Evolutionary conservation across 768 basidiomycete genomes (phyloP), one percentile per base, ranked within the genome.

Genomic region (Mycena floridula): DNA sequence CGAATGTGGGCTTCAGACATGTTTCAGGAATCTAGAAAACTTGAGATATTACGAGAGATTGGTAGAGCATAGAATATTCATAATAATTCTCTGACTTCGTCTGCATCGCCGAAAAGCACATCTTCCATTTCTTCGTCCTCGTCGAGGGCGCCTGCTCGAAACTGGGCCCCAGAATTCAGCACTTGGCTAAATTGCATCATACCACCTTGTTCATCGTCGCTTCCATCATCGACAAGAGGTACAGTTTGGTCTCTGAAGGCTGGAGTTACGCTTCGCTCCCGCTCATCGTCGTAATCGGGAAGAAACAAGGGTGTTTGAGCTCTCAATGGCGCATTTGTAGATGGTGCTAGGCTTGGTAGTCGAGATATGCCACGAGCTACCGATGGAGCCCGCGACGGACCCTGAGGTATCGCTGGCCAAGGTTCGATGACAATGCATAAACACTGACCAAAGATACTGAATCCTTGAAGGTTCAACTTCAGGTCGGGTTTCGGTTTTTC

Each of bases 361-460:
- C 66, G 54, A 23, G 56, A 46, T 4, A 50, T 51, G 35, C 53
- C 25, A 40, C 40, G 47, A 18, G 52, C 42, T 5, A 58, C 42
- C 5, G 59, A 55, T 11, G 55, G 61, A n/a, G 49, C 61, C 51
- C 43, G 59, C 4, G 71, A 63, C 13, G 57, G 60, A 11, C 57
- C 56, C 28, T 60, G 65, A 2, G 65, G 73, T 27, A 79, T 56
- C 12, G 76, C 64, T 4, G 85, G 82, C 72, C 80, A 89, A 13
- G 89, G 90, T 58, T 92, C 89, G 13, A 90, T 80, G 20, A 92
- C 82, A 26, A 92, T 73, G 56, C 85, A 89, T 15, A 92, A 72
- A 59, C 85, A 89, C 43, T 79, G 76, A 0, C 81, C 82, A 46
- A 77, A 74, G 39, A 89, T 80, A 42, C 64, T 71, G 60, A 89